Base-by-base conservation (phyloP, 2,329 filamentous ascomycete species). In the Podosphaera aphanis region DNA sequence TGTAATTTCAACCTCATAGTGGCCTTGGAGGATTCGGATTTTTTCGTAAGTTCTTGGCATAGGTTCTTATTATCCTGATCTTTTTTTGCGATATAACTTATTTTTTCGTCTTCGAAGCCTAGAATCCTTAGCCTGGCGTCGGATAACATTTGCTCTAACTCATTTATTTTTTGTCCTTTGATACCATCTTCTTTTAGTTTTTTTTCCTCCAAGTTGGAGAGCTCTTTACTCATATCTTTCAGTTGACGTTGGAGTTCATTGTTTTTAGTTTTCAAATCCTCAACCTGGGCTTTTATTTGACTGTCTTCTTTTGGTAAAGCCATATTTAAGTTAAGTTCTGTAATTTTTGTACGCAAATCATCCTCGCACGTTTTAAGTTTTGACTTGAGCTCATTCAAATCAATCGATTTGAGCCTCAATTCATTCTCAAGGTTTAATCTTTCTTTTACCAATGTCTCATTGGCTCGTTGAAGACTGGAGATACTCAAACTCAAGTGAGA, bases 191-290 rank as follows among this genome's bases (percentile, higher is more conserved):
- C 25, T 23, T 23, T 11, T n/a, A n/a, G n/a, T 15, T 2, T 50
- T 16, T 29, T 54, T 47, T 29, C 53, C 47, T 27, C 51, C 48
- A 19, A 44, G 31, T 29, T 50, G 44, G 1, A 39, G 38, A 56
- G 52, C n/a, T 60, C 57, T 48, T 63, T 56, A 7, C 58, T 57
- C 19, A 60, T 61, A 13, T 51, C 49, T 25, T 59, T 50, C 1
- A 57, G 46, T 13, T 60, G 58, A 25, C 55, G 46, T 1, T 59
- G 49, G 19, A 50, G 48, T 16, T n/a, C 47, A 27, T 40, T 45
- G 29, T 16, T 60, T 45, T 46, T 47, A 47, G 11, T 55, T 47
- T 55, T 49, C 18, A 58, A 44, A 10, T 51, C 48, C 21, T 52
- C 35, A 27, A 57, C 44, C 35, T 48, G 52, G 1, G 43, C 46